phyloP scores from a whole-genome alignment of 176 grass and related monocot species.

The Oryza brachyantha region DNA sequence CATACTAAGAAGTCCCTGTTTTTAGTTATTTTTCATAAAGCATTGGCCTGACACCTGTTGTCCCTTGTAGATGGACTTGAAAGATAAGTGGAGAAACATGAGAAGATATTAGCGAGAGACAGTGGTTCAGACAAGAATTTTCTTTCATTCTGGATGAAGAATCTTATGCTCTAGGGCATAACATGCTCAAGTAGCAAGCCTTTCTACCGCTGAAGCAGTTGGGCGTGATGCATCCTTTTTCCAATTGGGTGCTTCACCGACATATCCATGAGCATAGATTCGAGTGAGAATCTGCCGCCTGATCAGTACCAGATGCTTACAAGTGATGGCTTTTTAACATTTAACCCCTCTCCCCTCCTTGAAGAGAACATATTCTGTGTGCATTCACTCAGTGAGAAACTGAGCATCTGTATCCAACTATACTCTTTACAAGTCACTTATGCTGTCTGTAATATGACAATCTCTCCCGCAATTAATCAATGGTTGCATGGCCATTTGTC shows the following conservation, averaged over 20 bases:
- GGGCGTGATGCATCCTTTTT: not conserved
- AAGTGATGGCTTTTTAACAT: not conserved
- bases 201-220: not conserved
- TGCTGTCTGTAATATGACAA: not conserved
- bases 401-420: not conserved
- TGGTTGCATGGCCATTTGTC: not conserved
- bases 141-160: not conserved
- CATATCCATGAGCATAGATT: not conserved
- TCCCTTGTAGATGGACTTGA: conserved; percentile 59
- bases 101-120: conserved; percentile 28
- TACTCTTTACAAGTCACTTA: not conserved
- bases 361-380: not conserved
- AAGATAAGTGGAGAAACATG: conserved; percentile 97
- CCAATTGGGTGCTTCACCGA: not conserved
- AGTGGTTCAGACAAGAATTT: not conserved
- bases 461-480: not conserved
- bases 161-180: not conserved
- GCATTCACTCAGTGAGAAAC: not conserved
- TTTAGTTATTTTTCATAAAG: not conserved
- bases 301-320: not conserved
- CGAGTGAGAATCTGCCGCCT: not conserved
- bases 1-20: not conserved
- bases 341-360: not conserved
- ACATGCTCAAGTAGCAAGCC: not conserved
- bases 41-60: not conserved